Percentiles rank a stretch among this genome's conserved stretches.
Conservation (phyloP, 169 alveolate genomes). For the Eimeria necatrix region DNA sequence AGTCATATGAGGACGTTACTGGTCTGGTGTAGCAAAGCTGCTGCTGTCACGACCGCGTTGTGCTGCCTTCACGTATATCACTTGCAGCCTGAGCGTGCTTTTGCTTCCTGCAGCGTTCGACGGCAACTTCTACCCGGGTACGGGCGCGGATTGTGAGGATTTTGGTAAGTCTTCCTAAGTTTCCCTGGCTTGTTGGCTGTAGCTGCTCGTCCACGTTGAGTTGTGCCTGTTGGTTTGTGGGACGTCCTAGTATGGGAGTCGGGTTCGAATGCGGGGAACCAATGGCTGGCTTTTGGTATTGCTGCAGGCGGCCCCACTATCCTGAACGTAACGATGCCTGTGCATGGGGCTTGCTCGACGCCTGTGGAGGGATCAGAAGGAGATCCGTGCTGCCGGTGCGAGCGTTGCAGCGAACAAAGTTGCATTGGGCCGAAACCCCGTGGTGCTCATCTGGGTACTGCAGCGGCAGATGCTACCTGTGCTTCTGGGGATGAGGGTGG, state of each 20-base stretch:
- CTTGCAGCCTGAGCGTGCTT: background rate
- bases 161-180: slow-evolving; percentile 16
- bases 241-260: background rate
- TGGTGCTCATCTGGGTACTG: slow-evolving; percentile 7
- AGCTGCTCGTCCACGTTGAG: background rate
- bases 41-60: background rate
- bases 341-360: slow-evolving; percentile 25
- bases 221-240: background rate
- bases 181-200: background rate
- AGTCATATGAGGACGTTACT: background rate
- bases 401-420: background rate
- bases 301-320: slow-evolving; percentile 73
- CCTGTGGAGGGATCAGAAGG: slow-evolving; percentile 13
- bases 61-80: background rate
- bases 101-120: slow-evolving; percentile 88
- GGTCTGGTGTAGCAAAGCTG: too few relatives aligned
- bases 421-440: background rate
- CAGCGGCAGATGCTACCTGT: background rate
- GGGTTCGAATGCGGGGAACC: background rate
- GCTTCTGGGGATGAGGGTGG: background rate
- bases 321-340: slow-evolving; percentile 64
- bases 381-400: slow-evolving; percentile 20
- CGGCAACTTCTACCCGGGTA: slow-evolving; percentile 97
- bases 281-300: background rate
- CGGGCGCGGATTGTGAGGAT: slow-evolving; percentile 89